A percentile compares a stretch with the other conserved stretches of the same genome.
Evolutionary conservation across 2,329 filamentous ascomycete species (phyloP).

Genomic region (Cryphonectria parasitica): DNA sequence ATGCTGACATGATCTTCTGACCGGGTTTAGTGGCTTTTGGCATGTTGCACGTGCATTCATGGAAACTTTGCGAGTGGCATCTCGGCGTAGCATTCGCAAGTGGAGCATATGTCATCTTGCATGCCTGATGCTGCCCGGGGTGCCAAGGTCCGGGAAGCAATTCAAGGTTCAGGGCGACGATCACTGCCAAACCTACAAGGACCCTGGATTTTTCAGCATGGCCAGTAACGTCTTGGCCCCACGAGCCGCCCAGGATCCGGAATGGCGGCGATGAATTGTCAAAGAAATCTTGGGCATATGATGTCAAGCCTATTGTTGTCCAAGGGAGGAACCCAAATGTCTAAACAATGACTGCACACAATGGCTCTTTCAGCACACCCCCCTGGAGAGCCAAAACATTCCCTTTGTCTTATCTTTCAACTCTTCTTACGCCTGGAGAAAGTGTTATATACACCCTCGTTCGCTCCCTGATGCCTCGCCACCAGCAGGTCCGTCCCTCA

Average conservation of each 20-base stretch:
- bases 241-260: not conserved
- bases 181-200: not conserved
- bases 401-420: not conserved
- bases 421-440: not conserved
- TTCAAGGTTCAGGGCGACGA: not conserved
- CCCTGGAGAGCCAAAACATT: not conserved
- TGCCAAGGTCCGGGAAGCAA: not conserved
- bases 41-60: too few species aligned
- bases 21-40: too few species aligned
- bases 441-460: not conserved
- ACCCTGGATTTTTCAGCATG: not conserved
- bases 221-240: not conserved
- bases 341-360: not conserved
- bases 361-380: not conserved
- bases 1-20: too few species aligned
- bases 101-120: slow-evolving; percentile 5
- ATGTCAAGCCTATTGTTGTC: not conserved
- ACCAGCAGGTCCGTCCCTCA: not conserved
- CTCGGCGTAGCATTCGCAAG: not conserved
- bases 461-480: not conserved
- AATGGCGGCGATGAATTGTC: not conserved
- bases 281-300: not conserved
- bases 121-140: not conserved
- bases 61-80: too few species aligned
- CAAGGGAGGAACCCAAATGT: not conserved